Base-by-base conservation (phyloP, 1,284 basidiomycete species). In the Cutaneotrichosporon cutaneum region DNA sequence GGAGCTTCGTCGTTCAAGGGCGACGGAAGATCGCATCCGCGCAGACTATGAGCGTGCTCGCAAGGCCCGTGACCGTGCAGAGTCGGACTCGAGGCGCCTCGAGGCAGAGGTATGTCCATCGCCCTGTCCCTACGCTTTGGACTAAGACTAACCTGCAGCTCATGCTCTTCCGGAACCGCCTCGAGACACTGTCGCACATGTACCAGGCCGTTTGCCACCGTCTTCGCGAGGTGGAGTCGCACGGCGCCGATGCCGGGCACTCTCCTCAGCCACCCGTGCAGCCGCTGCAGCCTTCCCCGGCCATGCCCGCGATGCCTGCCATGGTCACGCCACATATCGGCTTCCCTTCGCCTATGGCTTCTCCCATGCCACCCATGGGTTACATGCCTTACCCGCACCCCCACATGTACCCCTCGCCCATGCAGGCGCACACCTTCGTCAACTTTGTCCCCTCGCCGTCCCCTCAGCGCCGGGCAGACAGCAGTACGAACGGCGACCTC, bases 51-150 rank as follows among this genome's bases (percentile, higher is more conserved):
- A 77, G 33, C 65, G 67, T 16, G 52, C 64, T 0, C 66, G 65
- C 53, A 71, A 68, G 51, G 64, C 51, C 10, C 55, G 58, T 14
- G 68, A 64, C 44, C 64, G 63, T 33, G 63, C 62, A 18, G 73
- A 72, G 26, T 45, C 51, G 3, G 72, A 77, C 7, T 56, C 54
- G 7, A 62, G 71, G 51, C 66, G 70, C 26, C 53, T 74, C 14
- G 76, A 77, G 50, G 58, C 58, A n/a, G 76, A 78, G 59, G 76
- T 77, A 58, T 65, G 74, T 61, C 21, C 33, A 27, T 30, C 16
- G n/a, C n/a, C n/a, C n/a, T n/a, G 44, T 21, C 2, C 10, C 16
- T 26, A 9, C 10, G 26, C 7, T 48, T 11, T 18, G 24, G 6
- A 14, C 47, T 56, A 44, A 30, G 18, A 22, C 59, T 50, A 51